Conservation (phyloP, 345 rosid species). For the Aquilaria yunnanensis region DNA sequence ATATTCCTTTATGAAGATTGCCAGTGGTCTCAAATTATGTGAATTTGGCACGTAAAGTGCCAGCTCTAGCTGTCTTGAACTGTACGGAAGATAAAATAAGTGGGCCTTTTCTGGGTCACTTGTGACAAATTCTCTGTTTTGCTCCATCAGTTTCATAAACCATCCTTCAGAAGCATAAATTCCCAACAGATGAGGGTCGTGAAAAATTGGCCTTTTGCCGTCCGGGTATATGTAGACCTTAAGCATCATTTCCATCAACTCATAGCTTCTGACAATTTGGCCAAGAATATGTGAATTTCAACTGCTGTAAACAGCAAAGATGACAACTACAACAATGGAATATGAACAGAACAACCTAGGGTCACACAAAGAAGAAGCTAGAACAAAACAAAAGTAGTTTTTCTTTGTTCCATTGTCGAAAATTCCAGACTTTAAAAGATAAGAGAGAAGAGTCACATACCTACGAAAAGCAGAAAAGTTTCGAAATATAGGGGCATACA, state of each 20-base stretch:
- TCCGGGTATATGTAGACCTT: conserved; percentile 75
- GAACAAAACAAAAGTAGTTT: not conserved
- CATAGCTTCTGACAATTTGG: conserved; percentile 60
- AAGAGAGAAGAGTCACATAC: conserved; percentile 21
- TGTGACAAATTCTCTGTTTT: conserved; percentile 63
- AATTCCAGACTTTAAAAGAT: not conserved
- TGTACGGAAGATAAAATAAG: conserved; percentile 85
- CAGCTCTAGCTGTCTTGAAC: conserved; percentile 60
- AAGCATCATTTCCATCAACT: conserved; percentile 79
- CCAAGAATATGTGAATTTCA: conserved; percentile 4
- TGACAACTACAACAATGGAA: not conserved
- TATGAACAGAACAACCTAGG: not conserved
- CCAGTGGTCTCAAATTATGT: conserved; percentile 62
- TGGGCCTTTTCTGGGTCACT: conserved; percentile 77
- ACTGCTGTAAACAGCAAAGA: not conserved
- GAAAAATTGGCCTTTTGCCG: conserved; percentile 74
- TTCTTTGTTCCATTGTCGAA: too few species aligned
- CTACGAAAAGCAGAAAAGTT: conserved; percentile 70
- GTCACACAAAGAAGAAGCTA: not conserved
- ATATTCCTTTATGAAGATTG: conserved; percentile 52
- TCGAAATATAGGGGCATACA: conserved; percentile 49
- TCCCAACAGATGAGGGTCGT: conserved; percentile 60
- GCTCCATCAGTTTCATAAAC: conserved; percentile 86
- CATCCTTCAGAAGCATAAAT: conserved; percentile 98
- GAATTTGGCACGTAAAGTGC: conserved; percentile 58